These are phyloP conservation scores for Amniculicola lignicola DNA, from an alignment of 495 filamentous ascomycete genomes.

Conservation along the genomic window DNA sequence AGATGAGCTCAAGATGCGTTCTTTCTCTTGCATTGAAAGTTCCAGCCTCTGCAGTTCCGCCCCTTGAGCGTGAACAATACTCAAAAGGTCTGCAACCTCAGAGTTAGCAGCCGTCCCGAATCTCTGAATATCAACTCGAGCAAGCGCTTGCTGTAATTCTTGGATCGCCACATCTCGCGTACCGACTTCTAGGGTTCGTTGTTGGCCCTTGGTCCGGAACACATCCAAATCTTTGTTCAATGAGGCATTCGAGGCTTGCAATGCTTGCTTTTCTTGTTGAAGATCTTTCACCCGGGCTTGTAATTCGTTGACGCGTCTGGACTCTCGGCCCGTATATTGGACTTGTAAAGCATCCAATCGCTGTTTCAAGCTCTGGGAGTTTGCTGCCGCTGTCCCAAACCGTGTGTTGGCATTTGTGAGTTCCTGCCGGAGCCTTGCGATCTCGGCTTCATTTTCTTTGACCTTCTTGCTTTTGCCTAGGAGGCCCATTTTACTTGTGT, in stretches of 20 bases:
- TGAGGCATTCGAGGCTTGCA: no score
- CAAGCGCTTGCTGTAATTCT: background rate
- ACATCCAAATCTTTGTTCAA: no score
- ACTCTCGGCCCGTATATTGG: background rate
- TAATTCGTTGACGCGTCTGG: background rate
- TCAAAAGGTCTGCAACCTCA: background rate
- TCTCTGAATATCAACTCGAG: background rate
- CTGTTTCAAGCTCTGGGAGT: background rate
- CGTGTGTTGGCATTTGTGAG: background rate
- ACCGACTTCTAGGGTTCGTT: no score
- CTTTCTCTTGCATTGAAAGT: background rate
- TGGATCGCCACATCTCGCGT: background rate
- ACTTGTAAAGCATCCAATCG: background rate
- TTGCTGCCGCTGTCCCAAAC: background rate
- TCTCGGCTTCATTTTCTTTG: constrained; percentile 1
- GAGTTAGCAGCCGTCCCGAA: background rate
- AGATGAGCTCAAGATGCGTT: no score
- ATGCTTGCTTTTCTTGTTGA: no score
- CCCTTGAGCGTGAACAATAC: background rate
- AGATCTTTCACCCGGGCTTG: no score
- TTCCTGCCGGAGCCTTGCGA: background rate
- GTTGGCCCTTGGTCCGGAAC: no score
- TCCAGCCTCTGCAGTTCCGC: background rate
- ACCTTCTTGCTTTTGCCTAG: background rate
- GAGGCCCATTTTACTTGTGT: background rate